phyloP scores from a whole-genome alignment of 129 eudicot species.

The Smallanthus sonchifolius region DNA sequence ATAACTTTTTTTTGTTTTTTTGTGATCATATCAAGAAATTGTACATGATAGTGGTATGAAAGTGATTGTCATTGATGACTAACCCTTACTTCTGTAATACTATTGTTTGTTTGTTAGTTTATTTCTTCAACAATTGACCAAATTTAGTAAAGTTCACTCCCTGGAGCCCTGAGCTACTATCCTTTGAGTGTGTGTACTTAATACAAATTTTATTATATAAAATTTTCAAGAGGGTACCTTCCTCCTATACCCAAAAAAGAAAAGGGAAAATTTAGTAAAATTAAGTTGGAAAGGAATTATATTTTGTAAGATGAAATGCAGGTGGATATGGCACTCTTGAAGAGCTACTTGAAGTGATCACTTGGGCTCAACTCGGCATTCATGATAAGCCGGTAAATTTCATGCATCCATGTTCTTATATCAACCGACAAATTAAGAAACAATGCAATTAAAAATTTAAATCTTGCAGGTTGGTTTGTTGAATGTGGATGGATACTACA shows the following conservation, averaged over 20 bases:
- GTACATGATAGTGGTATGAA: constrained; percentile 1
- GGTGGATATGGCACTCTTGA: constrained; percentile 65
- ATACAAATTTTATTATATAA: not conserved
- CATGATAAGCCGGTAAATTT: constrained; percentile 54
- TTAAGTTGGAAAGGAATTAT: constrained; percentile 14
- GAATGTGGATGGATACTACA: constrained; percentile 61
- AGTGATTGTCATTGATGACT: not conserved
- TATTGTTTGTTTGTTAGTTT: constrained; percentile 11
- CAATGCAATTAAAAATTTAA: not conserved
- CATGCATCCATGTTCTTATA: not conserved
- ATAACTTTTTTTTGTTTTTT: not conserved
- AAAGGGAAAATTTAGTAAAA: not conserved
- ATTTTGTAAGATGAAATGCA: constrained; percentile 17
- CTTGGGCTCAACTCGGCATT: constrained; percentile 63
- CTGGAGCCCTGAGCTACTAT: not conserved
- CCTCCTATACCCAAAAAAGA: too few relatives aligned
- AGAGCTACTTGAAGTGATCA: constrained; percentile 57
- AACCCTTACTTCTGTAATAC: constrained; percentile 6
- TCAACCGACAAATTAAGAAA: not conserved
- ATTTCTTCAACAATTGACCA: constrained; percentile 11
- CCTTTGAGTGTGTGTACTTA: not conserved
- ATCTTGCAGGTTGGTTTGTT: constrained; percentile 48
- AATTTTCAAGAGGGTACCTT: not conserved
- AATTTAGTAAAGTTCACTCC: not conserved
- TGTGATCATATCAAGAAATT: constrained; percentile 10